These are phyloP conservation scores for Fusarium redolens DNA, from an alignment of 2,329 filamentous ascomycete genomes.

Conservation along the genomic window DNA sequence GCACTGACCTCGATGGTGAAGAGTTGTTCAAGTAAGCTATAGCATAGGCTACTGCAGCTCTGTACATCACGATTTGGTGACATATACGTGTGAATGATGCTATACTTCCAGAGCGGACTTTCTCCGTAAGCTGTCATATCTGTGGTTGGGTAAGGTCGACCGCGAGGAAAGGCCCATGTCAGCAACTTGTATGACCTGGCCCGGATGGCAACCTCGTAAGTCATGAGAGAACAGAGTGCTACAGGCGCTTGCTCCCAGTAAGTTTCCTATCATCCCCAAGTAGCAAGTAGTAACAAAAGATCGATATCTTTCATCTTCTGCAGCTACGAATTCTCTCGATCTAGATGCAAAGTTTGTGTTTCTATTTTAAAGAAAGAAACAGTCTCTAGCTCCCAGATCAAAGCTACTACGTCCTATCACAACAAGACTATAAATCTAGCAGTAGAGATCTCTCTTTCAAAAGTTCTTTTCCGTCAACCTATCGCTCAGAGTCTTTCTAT, in stretches of 20 bases:
- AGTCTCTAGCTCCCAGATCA: rapidly evolving
- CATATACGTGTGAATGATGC: not conserved
- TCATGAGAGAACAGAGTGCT: not conserved
- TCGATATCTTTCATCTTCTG: too few relatives aligned
- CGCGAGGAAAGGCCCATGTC: not conserved
- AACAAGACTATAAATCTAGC: not conserved
- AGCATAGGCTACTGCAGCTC: not conserved
- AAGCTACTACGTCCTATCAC: not conserved
- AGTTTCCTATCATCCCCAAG: too few relatives aligned
- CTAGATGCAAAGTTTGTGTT: too few relatives aligned
- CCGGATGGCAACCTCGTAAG: rapidly evolving
- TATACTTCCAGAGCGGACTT: not conserved
- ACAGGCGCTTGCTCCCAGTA: not conserved
- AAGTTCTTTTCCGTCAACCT: not conserved
- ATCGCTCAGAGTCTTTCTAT: not conserved
- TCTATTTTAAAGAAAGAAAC: not conserved
- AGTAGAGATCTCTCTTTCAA: not conserved
- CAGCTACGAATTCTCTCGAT: not conserved
- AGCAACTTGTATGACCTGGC: rapidly evolving
- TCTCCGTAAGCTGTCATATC: not conserved
- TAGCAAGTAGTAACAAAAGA: too few relatives aligned
- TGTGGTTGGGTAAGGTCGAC: rapidly evolving
- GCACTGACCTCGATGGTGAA: rapidly evolving
- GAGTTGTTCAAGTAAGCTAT: not conserved
- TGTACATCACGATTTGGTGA: not conserved